Base-by-base conservation (phyloP, 352 stramenopile species). In the Peronospora farinosa region DNA sequence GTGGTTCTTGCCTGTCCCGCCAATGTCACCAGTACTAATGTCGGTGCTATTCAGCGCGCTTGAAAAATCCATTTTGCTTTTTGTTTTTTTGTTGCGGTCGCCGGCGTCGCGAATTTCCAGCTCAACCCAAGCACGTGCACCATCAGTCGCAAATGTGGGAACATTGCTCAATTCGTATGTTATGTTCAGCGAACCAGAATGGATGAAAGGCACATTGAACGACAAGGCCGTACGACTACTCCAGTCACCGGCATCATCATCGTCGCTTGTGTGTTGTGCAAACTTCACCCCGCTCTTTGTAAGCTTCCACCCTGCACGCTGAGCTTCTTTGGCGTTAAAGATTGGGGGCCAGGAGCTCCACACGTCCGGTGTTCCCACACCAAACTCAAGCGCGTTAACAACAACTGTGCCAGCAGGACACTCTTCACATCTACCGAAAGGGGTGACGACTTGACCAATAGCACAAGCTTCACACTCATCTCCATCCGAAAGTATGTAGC, bases 161-260 rank as follows among this genome's bases (percentile, higher is more conserved):
- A 90, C 65, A 21, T 78, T 68, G 15, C 69, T 65, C 10, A 90
- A 51, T 27, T 69, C 47, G 44, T 90, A 90, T 27, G 75, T 90
- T 19, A 90, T 25, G 49, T 86, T 78, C 7, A 90, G 32, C 25
- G 44, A 73, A 2, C 73, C 78, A 2, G 63, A 83, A 51, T 81
- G 66, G 27, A 62, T 47, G 31, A 73, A 87, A 4, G 60, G 75
- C 0, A 76, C 62, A 28, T 81, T 78, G 49, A 89, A 89, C 6
- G 60, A 37, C 9, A 89, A 21, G 2, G 65, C 60, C 38, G 74
- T 86, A 8, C 67, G 69, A 37, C 51, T 67, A 40, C 35, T 65
- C 59, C 46, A 73, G 15, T 47, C 46, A 19, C 44, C 27, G 41
- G 36, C 21, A 39, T 68, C 50, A 42, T 60, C 9, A 12, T 70